phyloP scores from a whole-genome alignment of 2,329 filamentous ascomycete genomes.

The Eurotiales sp. region DNA sequence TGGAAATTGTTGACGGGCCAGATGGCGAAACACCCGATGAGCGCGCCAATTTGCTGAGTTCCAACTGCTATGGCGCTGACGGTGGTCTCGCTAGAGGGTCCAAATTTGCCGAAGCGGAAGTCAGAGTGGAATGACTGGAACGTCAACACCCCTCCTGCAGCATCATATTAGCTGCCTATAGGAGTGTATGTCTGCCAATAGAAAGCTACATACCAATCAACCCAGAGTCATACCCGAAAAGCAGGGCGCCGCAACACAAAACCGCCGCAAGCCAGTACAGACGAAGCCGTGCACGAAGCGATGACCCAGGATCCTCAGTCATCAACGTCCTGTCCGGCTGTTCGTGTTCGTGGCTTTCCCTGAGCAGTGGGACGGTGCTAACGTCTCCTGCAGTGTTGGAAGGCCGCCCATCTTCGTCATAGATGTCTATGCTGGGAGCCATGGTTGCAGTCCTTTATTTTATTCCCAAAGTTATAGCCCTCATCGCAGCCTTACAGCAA shows the following conservation, averaged over 20 bases:
- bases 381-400: neutral
- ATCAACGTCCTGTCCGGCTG: neutral
- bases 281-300: conserved; percentile 37
- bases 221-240: conserved; percentile 43
- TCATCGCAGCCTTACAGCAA: too few relatives aligned
- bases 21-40: conserved; percentile 50
- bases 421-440: neutral
- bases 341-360: neutral
- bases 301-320: conserved; percentile 9
- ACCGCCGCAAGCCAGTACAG: conserved; percentile 52
- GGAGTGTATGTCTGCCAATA: too few relatives aligned
- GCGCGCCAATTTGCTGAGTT: conserved; percentile 51
- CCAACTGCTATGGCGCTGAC: conserved; percentile 49
- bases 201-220: conserved; percentile 36
- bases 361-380: conserved; percentile 6
- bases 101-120: conserved; percentile 33
- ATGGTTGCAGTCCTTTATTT: neutral
- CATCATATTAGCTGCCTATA: neutral
- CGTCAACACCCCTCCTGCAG: conserved; percentile 44
- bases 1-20: conserved; percentile 47
- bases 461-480: too few relatives aligned
- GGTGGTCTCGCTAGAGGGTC: conserved; percentile 36
- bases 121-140: conserved; percentile 43
- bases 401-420: neutral
- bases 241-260: conserved; percentile 50